Evolutionary conservation across 306 rosid genomes (phyloP), one percentile per base, ranked within the genome.

Genomic region (Oxytropis ochrocephala): DNA sequence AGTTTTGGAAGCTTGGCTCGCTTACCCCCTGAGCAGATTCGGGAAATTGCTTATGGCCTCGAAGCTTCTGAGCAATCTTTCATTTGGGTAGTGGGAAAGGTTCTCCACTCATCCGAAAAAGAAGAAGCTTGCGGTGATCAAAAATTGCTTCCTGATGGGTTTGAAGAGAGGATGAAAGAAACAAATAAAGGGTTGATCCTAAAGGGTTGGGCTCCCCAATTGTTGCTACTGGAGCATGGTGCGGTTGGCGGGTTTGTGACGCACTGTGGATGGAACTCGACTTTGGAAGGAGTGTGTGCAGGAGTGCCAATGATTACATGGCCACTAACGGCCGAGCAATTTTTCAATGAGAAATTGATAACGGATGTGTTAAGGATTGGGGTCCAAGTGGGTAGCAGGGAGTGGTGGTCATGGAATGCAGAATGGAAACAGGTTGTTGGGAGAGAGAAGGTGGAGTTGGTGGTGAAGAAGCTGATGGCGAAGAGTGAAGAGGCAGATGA

Each of bases 281-380:
- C n/a, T n/a, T n/a, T n/a, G n/a, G n/a, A n/a, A n/a, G n/a, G n/a
- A n/a, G n/a, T n/a, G n/a, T n/a, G n/a, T n/a, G n/a, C n/a, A n/a
- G n/a, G n/a, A n/a, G n/a, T n/a, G n/a, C n/a, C n/a, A 74, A 82
- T 87, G 95, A 70, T 76, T 4, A 84, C 91, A 0, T 90, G 95
- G 95, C 96, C 96, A 2, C 50, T 90, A 3, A 55, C 84, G 2
- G 95, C 95, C 0, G 96, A 90, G 76, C 91, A 90, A 18, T 90
- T 88, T 48, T 70, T 42, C 55, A 87, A 87, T 6, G 96, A 90
- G 87, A 90, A 85, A 75, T 21, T 90, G 82, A 9, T 90, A 5
- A 84, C 82, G 1, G 60, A 75, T 11, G 76, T 90, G 42, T 74
- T 86, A 83, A 55, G 72, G 61, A 55, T 75, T 47, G 95, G 95